phyloP scores from a whole-genome alignment of 1,284 basidiomycete species.

The Peniophora sp. region DNA sequence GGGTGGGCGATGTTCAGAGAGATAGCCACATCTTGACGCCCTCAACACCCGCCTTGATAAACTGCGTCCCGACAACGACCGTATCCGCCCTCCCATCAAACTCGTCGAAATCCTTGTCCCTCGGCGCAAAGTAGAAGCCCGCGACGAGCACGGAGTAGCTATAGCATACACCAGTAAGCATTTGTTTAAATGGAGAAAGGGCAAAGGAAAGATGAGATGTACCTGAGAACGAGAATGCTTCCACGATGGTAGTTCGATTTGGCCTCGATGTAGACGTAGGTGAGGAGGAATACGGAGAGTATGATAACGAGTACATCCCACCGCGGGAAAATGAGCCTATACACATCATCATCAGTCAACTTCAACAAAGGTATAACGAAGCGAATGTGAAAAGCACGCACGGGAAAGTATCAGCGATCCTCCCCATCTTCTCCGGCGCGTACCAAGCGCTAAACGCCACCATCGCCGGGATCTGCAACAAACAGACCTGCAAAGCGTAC shows the following conservation, averaged over 20 bases:
- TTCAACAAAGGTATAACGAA: not conserved
- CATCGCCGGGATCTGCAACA: conserved; percentile 98
- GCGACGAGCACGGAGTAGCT: conserved; percentile 76
- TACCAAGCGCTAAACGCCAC: conserved; percentile 97
- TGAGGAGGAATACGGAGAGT: conserved; percentile 91
- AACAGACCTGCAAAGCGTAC: conserved; percentile 53
- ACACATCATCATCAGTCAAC: not conserved
- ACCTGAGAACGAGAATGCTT: conserved; percentile 88
- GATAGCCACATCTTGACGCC: too few species aligned
- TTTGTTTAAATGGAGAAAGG: not conserved
- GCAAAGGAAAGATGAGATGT: conserved; percentile 12
- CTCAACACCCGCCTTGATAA: conserved; percentile 2
- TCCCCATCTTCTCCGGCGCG: conserved; percentile 75
- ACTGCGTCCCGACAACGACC: conserved; percentile 6
- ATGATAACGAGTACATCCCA: conserved; percentile 98
- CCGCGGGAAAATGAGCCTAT: conserved; percentile 94
- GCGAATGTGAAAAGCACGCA: conserved; percentile 32
- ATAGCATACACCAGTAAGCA: not conserved
- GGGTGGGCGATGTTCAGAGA: too few species aligned
- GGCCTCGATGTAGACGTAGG: conserved; percentile 98
- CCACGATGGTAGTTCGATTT: conserved; percentile 96
- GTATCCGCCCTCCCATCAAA: not conserved
- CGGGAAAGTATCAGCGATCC: conserved; percentile 85
- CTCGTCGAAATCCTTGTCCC: conserved; percentile 6
- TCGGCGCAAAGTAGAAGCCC: conserved; percentile 75